Evolutionary conservation across 2,329 filamentous ascomycete genomes (phyloP).

Genomic region (Cercospora sp.): DNA sequence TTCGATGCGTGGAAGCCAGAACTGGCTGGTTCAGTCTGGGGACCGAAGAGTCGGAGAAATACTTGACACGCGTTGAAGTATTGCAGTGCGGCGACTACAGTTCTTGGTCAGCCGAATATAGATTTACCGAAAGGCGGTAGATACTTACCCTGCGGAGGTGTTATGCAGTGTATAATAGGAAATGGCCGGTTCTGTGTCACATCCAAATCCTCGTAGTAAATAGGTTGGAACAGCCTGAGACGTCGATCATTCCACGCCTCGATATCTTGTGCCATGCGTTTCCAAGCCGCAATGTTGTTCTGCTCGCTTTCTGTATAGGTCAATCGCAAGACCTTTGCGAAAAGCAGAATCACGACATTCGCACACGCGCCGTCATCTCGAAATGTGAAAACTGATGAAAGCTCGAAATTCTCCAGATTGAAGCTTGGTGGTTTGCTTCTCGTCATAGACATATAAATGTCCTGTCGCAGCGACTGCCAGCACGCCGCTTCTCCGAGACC

Average conservation of each 20-base stretch:
- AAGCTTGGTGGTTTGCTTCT: conserved; percentile 43
- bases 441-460: conserved; percentile 45
- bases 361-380: conserved; percentile 43
- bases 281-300: conserved; percentile 17
- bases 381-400: conserved; percentile 42
- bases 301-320: conserved; percentile 15
- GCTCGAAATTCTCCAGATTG: conserved; percentile 43
- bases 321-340: conserved; percentile 41
- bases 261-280: conserved; percentile 20
- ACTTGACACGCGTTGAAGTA: conserved; percentile 42
- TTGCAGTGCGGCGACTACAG: conserved; percentile 38
- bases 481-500: conserved; percentile 45
- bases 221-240: conserved; percentile 32
- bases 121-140: not conserved
- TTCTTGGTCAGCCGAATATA: not conserved
- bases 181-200: conserved; percentile 28
- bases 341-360: conserved; percentile 44
- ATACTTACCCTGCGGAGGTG: conserved; percentile 35
- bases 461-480: conserved; percentile 47
- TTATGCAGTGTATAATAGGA: conserved; percentile 38
- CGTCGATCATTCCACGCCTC: conserved; percentile 29
- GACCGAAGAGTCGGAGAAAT: conserved; percentile 27
- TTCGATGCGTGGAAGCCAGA: conserved; percentile 28
- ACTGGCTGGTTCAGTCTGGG: conserved; percentile 12
- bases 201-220: conserved; percentile 30